phyloP scores from a whole-genome alignment of 768 basidiomycete species.

The Psilocybe sp. region DNA sequence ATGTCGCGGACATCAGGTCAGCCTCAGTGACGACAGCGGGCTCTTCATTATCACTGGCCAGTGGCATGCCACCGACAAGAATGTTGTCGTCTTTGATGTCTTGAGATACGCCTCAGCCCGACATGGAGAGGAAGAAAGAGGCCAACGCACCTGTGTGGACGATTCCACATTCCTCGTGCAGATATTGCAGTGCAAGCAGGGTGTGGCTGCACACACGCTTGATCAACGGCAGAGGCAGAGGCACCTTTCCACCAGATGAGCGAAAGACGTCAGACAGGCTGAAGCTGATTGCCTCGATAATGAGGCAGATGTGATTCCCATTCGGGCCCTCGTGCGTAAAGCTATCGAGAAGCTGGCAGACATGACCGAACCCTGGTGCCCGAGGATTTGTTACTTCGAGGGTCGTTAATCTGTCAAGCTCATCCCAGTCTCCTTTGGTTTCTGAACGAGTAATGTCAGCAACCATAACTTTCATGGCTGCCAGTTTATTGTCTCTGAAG shows the following conservation, averaged over 20 bases:
- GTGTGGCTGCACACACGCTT: constrained; percentile 56
- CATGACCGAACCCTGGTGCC: constrained; percentile 62
- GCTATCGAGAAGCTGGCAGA: constrained; percentile 75
- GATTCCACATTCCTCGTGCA: constrained; percentile 49
- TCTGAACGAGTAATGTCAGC: constrained; percentile 30
- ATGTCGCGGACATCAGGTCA: constrained; percentile 4
- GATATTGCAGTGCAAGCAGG: constrained; percentile 49
- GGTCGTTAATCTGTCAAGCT: constrained; percentile 45
- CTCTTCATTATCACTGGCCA: background rate
- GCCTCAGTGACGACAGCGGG: background rate
- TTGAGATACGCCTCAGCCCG: constrained; percentile 35
- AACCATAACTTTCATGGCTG: constrained; percentile 52
- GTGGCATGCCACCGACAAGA: constrained; percentile 5
- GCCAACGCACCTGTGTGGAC: constrained; percentile 61
- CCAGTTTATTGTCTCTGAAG: constrained; percentile 33
- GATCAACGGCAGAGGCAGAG: constrained; percentile 36
- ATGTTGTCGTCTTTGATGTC: constrained; percentile 17
- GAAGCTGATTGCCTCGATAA: constrained; percentile 79
- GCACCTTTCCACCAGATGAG: constrained; percentile 38
- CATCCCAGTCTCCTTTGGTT: constrained; percentile 25
- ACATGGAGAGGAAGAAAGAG: constrained; percentile 48
- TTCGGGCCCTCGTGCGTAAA: constrained; percentile 76
- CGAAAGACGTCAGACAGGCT: constrained; percentile 60
- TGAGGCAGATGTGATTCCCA: constrained; percentile 81
- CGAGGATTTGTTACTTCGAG: constrained; percentile 38